phyloP scores from a whole-genome alignment of 2,329 filamentous ascomycete genomes.

The Zopfia rhizophila region DNA sequence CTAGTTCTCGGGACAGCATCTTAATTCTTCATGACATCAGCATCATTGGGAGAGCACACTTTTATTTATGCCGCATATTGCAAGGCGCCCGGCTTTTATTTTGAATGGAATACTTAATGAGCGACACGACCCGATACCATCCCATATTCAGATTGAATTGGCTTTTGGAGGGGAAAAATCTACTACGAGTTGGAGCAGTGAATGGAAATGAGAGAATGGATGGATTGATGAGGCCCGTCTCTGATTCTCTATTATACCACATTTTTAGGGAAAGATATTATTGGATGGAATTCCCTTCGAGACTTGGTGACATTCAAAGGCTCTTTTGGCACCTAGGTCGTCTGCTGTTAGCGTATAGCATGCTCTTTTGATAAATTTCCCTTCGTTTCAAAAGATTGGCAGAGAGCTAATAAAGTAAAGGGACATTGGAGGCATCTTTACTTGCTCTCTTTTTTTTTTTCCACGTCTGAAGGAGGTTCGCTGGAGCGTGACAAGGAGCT shows the following conservation, averaged over 20 bases:
- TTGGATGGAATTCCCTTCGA: too few species aligned
- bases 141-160: constrained; percentile 40
- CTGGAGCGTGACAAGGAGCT: too few species aligned
- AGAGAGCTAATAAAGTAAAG: too few species aligned
- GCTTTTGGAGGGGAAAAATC: constrained; percentile 37
- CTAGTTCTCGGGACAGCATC: constrained; percentile 32
- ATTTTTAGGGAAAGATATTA: too few species aligned
- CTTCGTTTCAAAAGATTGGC: too few species aligned
- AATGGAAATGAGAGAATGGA: constrained; percentile 5
- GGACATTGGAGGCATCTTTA: too few species aligned
- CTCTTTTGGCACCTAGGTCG: too few species aligned
- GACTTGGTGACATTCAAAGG: too few species aligned
- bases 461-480: too few species aligned
- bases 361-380: too few species aligned
- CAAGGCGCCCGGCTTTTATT: constrained; percentile 50
- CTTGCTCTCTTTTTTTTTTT: too few species aligned
- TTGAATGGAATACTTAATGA: constrained; percentile 52
- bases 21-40: constrained; percentile 39
- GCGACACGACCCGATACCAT: constrained; percentile 52
- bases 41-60: constrained; percentile 40
- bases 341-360: too few species aligned
- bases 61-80: constrained; percentile 53
- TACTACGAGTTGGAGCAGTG: constrained; percentile 34
- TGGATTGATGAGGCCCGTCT: constrained; percentile 13
- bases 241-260: constrained; percentile 37